Evolutionary conservation across 176 grass and related monocot genomes (phyloP), one percentile per base, ranked within the genome.

Genomic region (Oryza longistaminata): DNA sequence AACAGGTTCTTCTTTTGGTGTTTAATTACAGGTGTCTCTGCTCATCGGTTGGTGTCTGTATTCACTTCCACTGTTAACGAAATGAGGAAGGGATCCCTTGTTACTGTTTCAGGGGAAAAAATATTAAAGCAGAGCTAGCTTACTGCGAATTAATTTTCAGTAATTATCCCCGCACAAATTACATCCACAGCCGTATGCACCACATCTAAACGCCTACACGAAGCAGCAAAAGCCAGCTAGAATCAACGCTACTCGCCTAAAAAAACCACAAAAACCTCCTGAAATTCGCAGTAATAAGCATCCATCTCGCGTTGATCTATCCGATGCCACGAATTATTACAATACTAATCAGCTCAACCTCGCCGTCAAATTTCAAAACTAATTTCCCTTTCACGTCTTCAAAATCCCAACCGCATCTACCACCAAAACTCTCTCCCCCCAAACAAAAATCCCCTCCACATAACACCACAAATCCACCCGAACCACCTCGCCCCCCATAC

Each of bases 301-400:
- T 31, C 46, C 68, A 22, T 9, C 34, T 42, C 27, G 3, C 21
- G 29, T 22, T 52, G 74, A 90, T 74, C 68, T 66, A 27, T 3
- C 13, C 35, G 15, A 79, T 31, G 40, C 14, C 14, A 70, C 31
- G 12, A 40, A 43, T 62, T 25, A 9, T 3, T 25, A 15, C 15
- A 81, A 24, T 2, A 66, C 35, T 3, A 83, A 68, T 80, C 60
- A 73, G 66, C 70, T 70, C 44, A 35, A 24, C 34, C 29, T 49
- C 81, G 7, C 77, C 65, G 37, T 26, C 72, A 19, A 48, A 84
- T 40, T 72, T 50, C 70, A 14, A 14, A 81, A 66, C 60, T 66
- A 10, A 64, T 22, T 46, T 9, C 48, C 55, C 43, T 24, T 24
- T 64, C 70, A 9, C 35, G 39, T 61, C 67, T 29, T 64, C 1